Evolutionary conservation across 495 filamentous ascomycete species (phyloP).

Genomic region (Penicillium soppii): DNA sequence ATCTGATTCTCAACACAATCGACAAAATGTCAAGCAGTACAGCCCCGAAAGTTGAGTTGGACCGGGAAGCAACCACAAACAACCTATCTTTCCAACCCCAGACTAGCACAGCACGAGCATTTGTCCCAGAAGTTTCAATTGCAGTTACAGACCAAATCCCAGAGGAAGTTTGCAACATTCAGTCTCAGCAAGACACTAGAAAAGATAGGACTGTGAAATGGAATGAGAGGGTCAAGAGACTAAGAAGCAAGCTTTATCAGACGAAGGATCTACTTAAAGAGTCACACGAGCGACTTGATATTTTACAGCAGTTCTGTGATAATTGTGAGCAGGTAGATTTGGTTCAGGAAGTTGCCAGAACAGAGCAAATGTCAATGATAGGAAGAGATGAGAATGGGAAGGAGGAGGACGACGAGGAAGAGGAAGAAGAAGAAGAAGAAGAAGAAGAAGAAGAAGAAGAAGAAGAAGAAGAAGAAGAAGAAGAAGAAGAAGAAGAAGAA

Average conservation of each 20-base stretch:
- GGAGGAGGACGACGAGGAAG: no score
- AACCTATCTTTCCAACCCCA: neutral
- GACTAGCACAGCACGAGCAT: neutral
- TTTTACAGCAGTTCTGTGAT: neutral
- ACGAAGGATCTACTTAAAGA: neutral
- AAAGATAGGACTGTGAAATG: neutral
- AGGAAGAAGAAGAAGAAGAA: no score
- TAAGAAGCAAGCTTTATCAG: neutral
- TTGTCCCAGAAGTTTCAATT: neutral
- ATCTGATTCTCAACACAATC: neutral
- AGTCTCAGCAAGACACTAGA: neutral
- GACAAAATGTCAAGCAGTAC: neutral
- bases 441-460: no score
- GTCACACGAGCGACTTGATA: neutral
- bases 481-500: no score
- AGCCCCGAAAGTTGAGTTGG: neutral
- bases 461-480: no score
- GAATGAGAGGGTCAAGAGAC: neutral
- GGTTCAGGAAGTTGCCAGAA: no score
- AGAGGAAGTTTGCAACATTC: neutral
- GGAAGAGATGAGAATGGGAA: no score
- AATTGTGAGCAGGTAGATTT: neutral
- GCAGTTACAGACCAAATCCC: neutral
- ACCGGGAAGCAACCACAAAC: neutral
- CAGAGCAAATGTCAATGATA: no score